These are phyloP conservation scores for Solanum corneliomulleri DNA, from an alignment of 257 asterid species.

Conservation along the genomic window DNA sequence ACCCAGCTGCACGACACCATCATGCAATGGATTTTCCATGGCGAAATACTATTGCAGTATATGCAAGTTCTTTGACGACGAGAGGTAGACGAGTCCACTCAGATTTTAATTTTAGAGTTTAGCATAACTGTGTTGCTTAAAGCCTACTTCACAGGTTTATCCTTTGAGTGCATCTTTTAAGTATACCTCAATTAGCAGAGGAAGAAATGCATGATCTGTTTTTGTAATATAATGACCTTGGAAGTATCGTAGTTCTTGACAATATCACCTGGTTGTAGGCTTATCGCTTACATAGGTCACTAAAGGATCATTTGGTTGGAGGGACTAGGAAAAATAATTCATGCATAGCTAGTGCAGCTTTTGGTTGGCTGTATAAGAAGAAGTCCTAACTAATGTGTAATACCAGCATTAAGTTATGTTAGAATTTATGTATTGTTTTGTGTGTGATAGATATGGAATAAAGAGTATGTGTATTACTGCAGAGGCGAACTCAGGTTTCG, in stretches of 20 bases:
- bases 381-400: neutral
- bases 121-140: neutral
- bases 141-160: neutral
- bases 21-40: constrained; percentile 39
- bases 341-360: neutral
- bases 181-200: neutral
- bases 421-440: neutral
- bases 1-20: constrained; percentile 29
- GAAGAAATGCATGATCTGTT: neutral
- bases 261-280: neutral
- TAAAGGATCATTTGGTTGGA: neutral
- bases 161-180: neutral
- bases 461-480: neutral
- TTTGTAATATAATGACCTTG: neutral
- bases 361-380: neutral
- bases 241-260: neutral
- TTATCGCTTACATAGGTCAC: neutral
- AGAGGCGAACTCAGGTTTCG: neutral
- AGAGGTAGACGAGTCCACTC: constrained; percentile 21
- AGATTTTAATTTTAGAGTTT: neutral
- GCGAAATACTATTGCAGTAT: constrained; percentile 32
- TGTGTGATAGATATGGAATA: neutral
- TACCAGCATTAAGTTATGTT: neutral
- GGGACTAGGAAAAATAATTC: neutral
- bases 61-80: constrained; percentile 41